Percentiles rank a stretch among this genome's conserved stretches.
These are phyloP conservation scores for Penicillium daleae DNA, from an alignment of 495 filamentous ascomycete genomes.

Conservation along the genomic window DNA sequence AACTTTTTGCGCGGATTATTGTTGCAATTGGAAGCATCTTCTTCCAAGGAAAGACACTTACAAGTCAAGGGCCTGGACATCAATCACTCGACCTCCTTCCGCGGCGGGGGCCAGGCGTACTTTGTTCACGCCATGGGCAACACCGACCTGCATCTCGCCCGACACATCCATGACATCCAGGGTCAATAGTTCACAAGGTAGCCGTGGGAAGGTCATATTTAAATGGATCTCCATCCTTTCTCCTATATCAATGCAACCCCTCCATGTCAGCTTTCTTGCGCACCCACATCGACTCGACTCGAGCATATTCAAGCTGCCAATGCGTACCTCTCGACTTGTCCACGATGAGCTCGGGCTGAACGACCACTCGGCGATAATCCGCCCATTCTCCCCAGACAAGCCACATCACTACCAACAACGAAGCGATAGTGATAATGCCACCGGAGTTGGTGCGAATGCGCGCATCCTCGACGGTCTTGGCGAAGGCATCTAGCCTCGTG, in stretches of 20 bases:
- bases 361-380: conserved; percentile 84
- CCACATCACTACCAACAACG: conserved; percentile 82
- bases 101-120: conserved; percentile 71
- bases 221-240: conserved; percentile 99
- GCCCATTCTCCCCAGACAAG: conserved; percentile 94
- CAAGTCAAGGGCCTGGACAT: conserved; percentile 73
- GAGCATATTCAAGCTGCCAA: neutral
- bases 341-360: conserved; percentile 91
- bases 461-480: conserved; percentile 98
- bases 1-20: neutral
- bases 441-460: conserved; percentile 96
- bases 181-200: conserved; percentile 94
- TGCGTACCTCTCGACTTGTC: conserved; percentile 88
- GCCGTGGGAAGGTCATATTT: conserved; percentile 92
- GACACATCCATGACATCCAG: conserved; percentile 99
- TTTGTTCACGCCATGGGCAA: conserved; percentile 89
- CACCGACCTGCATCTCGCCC: conserved; percentile 91
- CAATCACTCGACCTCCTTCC: conserved; percentile 81
- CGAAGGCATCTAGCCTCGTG: conserved; percentile 95
- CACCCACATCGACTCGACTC: neutral
- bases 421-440: conserved; percentile 90
- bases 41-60: conserved; percentile 44
- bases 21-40: neutral
- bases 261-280: neutral
- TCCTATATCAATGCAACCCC: conserved; percentile 50